Conservation (phyloP, 192 early-diverging fungal genomes). For the Backusella sp. region DNA sequence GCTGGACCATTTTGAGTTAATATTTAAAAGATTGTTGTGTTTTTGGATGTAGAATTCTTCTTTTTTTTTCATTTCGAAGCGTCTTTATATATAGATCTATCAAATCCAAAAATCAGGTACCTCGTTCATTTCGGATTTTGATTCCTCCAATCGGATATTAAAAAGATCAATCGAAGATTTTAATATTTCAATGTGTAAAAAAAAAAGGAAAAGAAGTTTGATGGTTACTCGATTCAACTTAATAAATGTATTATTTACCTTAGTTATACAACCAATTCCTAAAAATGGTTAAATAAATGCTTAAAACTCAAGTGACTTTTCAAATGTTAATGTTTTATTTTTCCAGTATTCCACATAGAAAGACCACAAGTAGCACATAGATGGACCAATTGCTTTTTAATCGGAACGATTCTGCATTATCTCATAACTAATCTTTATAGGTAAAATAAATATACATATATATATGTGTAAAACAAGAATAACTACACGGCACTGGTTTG, state of each 20-base stretch:
- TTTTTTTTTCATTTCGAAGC: neutral
- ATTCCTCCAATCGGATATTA: conserved; percentile 2
- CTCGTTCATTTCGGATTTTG: neutral
- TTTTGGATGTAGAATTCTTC: neutral
- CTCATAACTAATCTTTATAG: neutral
- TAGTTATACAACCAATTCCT: neutral
- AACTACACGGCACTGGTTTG: neutral
- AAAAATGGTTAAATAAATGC: neutral
- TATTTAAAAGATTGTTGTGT: neutral
- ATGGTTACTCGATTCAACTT: neutral
- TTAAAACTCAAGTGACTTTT: neutral
- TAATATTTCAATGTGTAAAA: neutral
- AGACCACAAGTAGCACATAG: neutral
- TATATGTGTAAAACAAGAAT: neutral
- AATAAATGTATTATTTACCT: neutral
- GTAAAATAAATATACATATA: neutral
- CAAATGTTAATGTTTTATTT: neutral
- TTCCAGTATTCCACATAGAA: neutral
- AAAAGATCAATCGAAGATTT: neutral
- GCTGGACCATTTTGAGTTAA: neutral
- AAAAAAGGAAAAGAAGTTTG: neutral
- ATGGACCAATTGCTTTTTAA: neutral
- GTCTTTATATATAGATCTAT: neutral
- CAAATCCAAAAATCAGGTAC: neutral
- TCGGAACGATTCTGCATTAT: neutral